Conservation (phyloP, 306 rosid genomes). For the Pyrus communis region DNA sequence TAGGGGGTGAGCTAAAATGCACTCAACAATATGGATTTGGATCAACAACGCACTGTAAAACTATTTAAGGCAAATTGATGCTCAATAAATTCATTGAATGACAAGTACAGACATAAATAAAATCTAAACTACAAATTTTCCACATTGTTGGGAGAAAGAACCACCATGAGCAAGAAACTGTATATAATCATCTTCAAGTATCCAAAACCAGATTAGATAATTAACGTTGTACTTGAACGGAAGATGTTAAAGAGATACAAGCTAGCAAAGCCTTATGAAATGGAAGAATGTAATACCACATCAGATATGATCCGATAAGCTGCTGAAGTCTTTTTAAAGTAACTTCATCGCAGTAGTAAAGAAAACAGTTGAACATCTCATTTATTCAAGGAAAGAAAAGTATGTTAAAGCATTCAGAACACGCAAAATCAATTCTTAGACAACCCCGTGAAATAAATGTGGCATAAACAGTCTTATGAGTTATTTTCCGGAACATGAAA, state of each 20-base stretch:
- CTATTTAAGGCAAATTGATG: neutral
- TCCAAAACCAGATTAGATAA: neutral
- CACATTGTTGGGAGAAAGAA: neutral
- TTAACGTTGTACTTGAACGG: neutral
- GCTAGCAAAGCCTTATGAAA: conserved; percentile 8
- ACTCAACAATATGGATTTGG: neutral
- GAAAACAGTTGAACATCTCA: neutral
- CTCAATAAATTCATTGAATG: neutral
- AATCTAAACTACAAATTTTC: neutral
- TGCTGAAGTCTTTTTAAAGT: conserved; percentile 10
- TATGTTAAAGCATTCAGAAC: neutral
- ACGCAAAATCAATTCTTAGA: neutral
- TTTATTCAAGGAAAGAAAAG: neutral
- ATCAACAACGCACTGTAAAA: neutral
- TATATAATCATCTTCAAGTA: neutral
- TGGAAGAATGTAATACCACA: conserved; percentile 16
- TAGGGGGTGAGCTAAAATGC: no score
- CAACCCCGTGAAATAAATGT: neutral
- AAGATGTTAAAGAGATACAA: conserved; percentile 5
- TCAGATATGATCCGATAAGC: conserved; percentile 8
- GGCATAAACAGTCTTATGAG: neutral
- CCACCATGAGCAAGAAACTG: neutral
- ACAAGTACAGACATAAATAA: neutral
- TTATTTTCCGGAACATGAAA: neutral
- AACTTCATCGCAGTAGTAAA: conserved; percentile 44